phyloP scores from a whole-genome alignment of 1,139 yeast genomes.

The Meyerozyma sp. region DNA sequence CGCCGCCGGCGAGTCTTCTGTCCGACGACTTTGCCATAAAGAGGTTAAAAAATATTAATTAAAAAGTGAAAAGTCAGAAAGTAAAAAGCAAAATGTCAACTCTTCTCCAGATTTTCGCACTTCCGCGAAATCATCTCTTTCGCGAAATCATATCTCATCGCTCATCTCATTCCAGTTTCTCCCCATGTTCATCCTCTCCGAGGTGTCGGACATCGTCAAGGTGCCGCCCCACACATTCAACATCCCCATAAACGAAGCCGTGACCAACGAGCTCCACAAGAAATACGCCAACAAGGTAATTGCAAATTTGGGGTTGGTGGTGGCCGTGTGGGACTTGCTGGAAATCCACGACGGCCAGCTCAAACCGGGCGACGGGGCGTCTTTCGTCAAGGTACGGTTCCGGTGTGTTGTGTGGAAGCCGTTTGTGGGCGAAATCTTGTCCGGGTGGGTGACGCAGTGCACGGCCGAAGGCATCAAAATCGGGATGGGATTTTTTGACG shows the following conservation, averaged over 20 bases:
- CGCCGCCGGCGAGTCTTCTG: constrained; percentile 46
- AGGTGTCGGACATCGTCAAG: constrained; percentile 76
- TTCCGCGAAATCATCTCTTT: neutral
- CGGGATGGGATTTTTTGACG: constrained; percentile 84
- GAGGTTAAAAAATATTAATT: no score
- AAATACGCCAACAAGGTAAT: constrained; percentile 84
- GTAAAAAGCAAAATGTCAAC: no score
- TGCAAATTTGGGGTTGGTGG: constrained; percentile 76
- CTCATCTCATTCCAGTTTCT: neutral
- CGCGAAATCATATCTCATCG: neutral
- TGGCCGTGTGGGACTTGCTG: constrained; percentile 78
- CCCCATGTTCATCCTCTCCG: constrained; percentile 77
- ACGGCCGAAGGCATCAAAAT: constrained; percentile 82
- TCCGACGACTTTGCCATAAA: constrained; percentile 40
- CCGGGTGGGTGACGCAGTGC: constrained; percentile 91
- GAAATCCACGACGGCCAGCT: constrained; percentile 81
- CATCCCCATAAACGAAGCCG: constrained; percentile 62
- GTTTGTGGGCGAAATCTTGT: constrained; percentile 86
- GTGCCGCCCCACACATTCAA: constrained; percentile 84
- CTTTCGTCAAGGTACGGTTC: constrained; percentile 70
- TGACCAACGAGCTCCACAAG: constrained; percentile 74
- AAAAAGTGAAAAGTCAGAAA: no score
- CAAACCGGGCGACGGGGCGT: constrained; percentile 95
- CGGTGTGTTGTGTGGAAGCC: constrained; percentile 86
- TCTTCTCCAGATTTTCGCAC: neutral